Evolutionary conservation across 73 alveolate species (phyloP).

Genomic region (Paramecium primaurelia): DNA sequence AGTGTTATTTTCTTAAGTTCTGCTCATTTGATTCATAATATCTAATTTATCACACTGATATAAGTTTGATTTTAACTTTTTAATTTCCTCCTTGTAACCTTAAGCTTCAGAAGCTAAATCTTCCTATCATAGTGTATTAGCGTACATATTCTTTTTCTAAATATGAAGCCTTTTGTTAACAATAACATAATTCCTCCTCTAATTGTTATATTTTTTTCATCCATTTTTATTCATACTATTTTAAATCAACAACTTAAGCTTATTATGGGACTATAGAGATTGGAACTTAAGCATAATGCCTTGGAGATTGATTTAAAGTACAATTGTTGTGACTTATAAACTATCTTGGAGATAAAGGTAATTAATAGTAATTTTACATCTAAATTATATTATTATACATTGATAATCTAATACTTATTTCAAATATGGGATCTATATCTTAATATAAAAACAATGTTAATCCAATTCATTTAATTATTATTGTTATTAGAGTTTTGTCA

Average conservation of each 20-base stretch:
- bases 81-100: neutral
- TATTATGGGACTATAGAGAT: neutral
- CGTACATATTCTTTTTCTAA: neutral
- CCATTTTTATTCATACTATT: neutral
- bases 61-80: neutral
- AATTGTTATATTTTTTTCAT: neutral
- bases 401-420: neutral
- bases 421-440: neutral
- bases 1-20: neutral
- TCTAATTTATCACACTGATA: neutral
- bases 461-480: neutral
- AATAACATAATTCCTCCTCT: neutral
- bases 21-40: neutral
- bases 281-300: neutral
- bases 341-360: neutral
- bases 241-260: constrained; percentile 3
- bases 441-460: neutral
- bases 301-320: neutral
- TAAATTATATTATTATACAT: neutral
- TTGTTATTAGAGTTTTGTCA: neutral
- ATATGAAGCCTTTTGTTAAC: neutral
- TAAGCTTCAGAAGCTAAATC: neutral
- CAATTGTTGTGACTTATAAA: neutral
- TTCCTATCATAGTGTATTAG: neutral
- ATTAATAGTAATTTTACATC: neutral